Conservation (phyloP, 768 basidiomycete genomes). For the Psilocybe tampanensis region DNA sequence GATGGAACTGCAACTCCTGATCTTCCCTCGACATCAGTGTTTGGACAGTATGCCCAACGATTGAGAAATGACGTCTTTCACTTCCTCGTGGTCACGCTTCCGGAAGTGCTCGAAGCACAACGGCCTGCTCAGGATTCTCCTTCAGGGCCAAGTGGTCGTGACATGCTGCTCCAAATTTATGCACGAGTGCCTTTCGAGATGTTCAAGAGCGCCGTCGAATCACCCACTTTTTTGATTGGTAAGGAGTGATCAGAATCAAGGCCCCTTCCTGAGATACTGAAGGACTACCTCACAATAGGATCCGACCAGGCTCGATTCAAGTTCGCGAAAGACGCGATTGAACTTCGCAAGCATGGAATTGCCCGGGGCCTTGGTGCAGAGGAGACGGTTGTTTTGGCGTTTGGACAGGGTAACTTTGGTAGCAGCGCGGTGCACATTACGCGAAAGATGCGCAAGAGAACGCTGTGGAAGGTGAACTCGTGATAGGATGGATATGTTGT, state of each 20-base stretch:
- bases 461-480: conserved; percentile 81
- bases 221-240: conserved; percentile 82
- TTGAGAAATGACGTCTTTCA: conserved; percentile 78
- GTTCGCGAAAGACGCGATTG: conserved; percentile 90
- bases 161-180: conserved; percentile 73
- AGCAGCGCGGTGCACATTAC: conserved; percentile 86
- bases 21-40: conserved; percentile 56
- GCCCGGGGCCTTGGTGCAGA: conserved; percentile 72
- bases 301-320: conserved; percentile 88
- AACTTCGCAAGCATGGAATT: conserved; percentile 78
- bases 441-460: conserved; percentile 82
- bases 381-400: conserved; percentile 91
- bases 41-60: conserved; percentile 76
- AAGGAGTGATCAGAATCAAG: conserved; percentile 15
- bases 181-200: conserved; percentile 84
- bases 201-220: conserved; percentile 83
- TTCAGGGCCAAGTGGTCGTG: conserved; percentile 56
- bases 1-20: conserved; percentile 58
- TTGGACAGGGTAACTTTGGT: conserved; percentile 69
- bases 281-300: conserved; percentile 41
- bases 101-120: conserved; percentile 61
- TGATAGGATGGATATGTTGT: conserved; percentile 33
- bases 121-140: conserved; percentile 39
- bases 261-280: conserved; percentile 15
- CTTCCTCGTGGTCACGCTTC: conserved; percentile 76